Base-by-base conservation (phyloP, 306 rosid species). In the Hylodesmum podocarpum region DNA sequence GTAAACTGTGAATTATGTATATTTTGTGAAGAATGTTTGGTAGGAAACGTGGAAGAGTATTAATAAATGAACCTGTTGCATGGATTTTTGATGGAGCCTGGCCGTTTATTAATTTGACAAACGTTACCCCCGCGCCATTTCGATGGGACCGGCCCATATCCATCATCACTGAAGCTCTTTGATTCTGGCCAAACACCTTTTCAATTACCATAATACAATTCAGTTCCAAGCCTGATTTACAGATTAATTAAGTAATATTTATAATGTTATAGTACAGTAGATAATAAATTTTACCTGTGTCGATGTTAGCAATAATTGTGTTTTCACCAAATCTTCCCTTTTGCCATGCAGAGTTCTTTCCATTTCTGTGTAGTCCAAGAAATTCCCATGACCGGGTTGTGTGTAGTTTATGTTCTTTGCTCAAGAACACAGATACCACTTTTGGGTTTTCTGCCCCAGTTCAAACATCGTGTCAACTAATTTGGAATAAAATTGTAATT, bases 101-200 rank as follows among this genome's bases (percentile, higher is more conserved):
- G 16, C 4, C 8, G 2, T 12, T 19, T 28, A 6, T 33, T 2
- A 34, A 77, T 55, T 55, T 84, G 72, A 47, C 93, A 91, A 1
- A 16, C 41, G 1, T 11, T 18, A 18, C 46, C 9, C 3, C 96
- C 91, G 3, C 66, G 64, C 93, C 96, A 91, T 61, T 72, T 85
- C 6, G 86, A 24, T 3, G 96, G 93, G 16, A 89, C 1, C 0
- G 90, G 88, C 0, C 93, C 91, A 2, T 37, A 18, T 15, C 96
- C 93, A 14, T 66, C 68, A 12, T 86, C 93, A 1, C 24, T 75
- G 36, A 91, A 91, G 73, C 91, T 91, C 77, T 33, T 22, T 2
- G 40, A 82, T 81, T 91, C 91, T 0, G 96, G 96, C 96, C 93
- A 91, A 50, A 84, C 93, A 82, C 96, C 96, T 46, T 1, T 14